Evolutionary conservation across 2,329 filamentous ascomycete species (phyloP), one percentile per base, ranked within the genome.

Genomic region (Monosporascus cannonballus): DNA sequence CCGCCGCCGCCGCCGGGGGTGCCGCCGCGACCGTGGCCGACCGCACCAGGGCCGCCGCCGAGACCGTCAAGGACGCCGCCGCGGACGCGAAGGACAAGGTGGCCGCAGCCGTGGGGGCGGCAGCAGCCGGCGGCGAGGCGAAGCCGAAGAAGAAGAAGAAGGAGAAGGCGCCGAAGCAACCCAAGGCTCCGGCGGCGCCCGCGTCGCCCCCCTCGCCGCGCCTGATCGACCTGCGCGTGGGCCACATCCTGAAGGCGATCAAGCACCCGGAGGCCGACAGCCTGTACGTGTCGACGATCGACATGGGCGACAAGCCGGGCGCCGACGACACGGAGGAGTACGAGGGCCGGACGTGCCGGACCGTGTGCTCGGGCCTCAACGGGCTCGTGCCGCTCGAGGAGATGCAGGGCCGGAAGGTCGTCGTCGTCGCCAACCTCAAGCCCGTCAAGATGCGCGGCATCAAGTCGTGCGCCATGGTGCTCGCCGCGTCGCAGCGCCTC

Each of bases 401-500:
- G 71, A 96, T 99, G 94, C 94, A 99, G 72, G 85, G 86, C 67
- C 90, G 94, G 70, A 96, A 95, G 76, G 90, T 99, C 56, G 83
- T 99, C 34, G 89, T 94, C 1, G 93, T 99, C 22, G 96, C 90
- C 79, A 99, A 99, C 74, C 83, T 99, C 62, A 99, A 99, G 80
- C 94, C 94, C 49, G 94, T 97, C 71, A 99, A 95, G 72, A 99
- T 99, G 94, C 89, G 94, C 59, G 94, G 94, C 61, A 79, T 84
- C 75, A 84, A 84, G 75, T 84, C 81, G 3, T 81, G 75, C 61
- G 81, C 66, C 66, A 97, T 99, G 94, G 94, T 99, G 17, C 82
- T 99, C 39, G 94, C 94, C 9, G 94, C 94, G 2, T 96, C 90
- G 18, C 94, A 93, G n/a, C 79, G 80, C 54, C 71, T 89, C 47